phyloP scores from a whole-genome alignment of 441 rosid species.

The Aquilaria agallochum region DNA sequence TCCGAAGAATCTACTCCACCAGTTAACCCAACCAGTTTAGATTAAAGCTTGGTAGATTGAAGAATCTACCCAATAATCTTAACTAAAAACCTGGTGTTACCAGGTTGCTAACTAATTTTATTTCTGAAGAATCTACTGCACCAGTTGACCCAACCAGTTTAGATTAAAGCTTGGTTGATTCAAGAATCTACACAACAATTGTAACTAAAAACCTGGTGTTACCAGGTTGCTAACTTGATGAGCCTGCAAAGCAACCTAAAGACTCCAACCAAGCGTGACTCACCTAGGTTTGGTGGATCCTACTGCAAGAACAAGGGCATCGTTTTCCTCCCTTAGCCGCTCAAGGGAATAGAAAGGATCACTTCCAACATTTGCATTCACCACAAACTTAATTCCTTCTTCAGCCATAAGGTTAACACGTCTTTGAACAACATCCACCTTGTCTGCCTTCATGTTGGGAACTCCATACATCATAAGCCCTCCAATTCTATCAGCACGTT shows the following conservation, averaged over 20 bases:
- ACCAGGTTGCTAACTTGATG: no score
- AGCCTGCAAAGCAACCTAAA: no score
- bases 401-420: slow-evolving; percentile 91
- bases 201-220: no score
- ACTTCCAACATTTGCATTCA: slow-evolving; percentile 84
- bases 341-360: slow-evolving; percentile 85
- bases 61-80: neutral
- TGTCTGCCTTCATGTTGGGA: slow-evolving; percentile 99
- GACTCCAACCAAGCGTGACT: neutral
- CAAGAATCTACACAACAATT: neutral
- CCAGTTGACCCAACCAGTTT: no score
- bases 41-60: no score
- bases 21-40: no score
- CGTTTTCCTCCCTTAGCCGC: slow-evolving; percentile 68
- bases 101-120: no score
- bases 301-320: slow-evolving; percentile 89
- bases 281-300: slow-evolving; percentile 99
- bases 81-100: no score
- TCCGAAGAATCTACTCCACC: no score
- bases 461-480: slow-evolving; percentile 99
- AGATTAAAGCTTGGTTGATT: no score
- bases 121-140: no score
- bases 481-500: slow-evolving; percentile 96
- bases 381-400: slow-evolving; percentile 92
- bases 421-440: slow-evolving; percentile 86